Conservation (phyloP, 495 filamentous ascomycete genomes). For the Penicillium tannophilum region DNA sequence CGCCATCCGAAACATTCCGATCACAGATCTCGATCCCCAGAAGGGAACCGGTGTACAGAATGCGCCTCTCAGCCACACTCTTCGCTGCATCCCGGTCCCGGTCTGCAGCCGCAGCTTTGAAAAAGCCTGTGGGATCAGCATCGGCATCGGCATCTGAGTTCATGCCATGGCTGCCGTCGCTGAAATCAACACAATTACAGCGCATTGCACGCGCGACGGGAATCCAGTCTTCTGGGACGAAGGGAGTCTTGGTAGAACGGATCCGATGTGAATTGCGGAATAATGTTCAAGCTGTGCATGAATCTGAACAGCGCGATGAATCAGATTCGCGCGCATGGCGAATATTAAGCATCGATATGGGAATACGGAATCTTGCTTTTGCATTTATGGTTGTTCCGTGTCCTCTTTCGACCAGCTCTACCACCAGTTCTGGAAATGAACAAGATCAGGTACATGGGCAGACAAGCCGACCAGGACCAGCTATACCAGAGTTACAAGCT, state of each 20-base stretch:
- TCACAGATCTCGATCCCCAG: background rate
- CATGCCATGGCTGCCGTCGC: conserved; percentile 35
- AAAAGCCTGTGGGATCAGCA: background rate
- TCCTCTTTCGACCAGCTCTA: background rate
- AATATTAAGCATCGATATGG: conserved; percentile 85
- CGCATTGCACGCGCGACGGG: conserved; percentile 55
- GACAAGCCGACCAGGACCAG: background rate
- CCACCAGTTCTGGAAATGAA: background rate
- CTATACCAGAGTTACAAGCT: conserved; percentile 29
- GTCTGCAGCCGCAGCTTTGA: background rate
- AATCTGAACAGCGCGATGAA: background rate
- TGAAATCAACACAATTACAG: conserved; percentile 52
- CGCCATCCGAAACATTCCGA: background rate
- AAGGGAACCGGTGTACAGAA: background rate
- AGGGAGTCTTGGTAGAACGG: conserved; percentile 37
- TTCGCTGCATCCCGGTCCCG: background rate
- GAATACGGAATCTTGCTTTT: conserved; percentile 81
- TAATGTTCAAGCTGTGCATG: background rate
- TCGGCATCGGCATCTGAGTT: background rate
- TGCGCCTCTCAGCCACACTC: background rate
- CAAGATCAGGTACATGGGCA: background rate
- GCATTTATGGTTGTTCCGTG: conserved; percentile 36
- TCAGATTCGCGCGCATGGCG: conserved; percentile 23
- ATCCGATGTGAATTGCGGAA: conserved; percentile 26
- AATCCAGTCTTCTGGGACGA: conserved; percentile 53